A percentile compares a stretch with the other conserved stretches of the same genome.
phyloP scores from a whole-genome alignment of 768 basidiomycete genomes.

The Pilatotrama ljubarskyi region DNA sequence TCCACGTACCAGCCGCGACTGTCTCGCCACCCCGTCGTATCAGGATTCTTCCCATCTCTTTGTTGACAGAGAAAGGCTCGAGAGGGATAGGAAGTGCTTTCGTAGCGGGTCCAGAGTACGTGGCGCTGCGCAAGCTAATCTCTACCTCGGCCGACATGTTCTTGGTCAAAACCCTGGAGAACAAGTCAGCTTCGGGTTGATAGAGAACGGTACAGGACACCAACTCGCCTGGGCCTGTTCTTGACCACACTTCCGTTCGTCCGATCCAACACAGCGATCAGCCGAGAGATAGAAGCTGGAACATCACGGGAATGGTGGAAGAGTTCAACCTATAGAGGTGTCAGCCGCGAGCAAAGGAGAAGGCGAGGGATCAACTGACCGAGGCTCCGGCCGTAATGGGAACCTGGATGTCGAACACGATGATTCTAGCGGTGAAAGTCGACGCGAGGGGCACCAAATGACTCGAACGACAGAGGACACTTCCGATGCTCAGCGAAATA shows the following conservation, averaged over 20 bases:
- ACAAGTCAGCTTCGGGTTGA: neutral
- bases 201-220: slow-evolving; percentile 3
- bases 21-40: slow-evolving; percentile 91
- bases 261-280: slow-evolving; percentile 80
- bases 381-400: slow-evolving; percentile 88
- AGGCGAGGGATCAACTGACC: slow-evolving; percentile 42
- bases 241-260: slow-evolving; percentile 71
- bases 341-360: neutral
- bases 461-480: slow-evolving; percentile 77
- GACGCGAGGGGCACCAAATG: slow-evolving; percentile 76
- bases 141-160: slow-evolving; percentile 83
- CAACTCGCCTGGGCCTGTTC: slow-evolving; percentile 72
- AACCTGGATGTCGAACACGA: slow-evolving; percentile 89
- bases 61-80: slow-evolving; percentile 84
- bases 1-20: slow-evolving; percentile 71
- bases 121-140: slow-evolving; percentile 65
- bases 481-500: slow-evolving; percentile 83
- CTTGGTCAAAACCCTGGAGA: slow-evolving; percentile 78
- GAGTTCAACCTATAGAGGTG: slow-evolving; percentile 68
- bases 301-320: slow-evolving; percentile 94
- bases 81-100: slow-evolving; percentile 69
- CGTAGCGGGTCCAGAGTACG: slow-evolving; percentile 47
- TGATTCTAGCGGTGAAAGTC: slow-evolving; percentile 81
- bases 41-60: slow-evolving; percentile 94
- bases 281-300: slow-evolving; percentile 82